A percentile compares a stretch with the other conserved stretches of the same genome.
phyloP scores from a whole-genome alignment of 2,329 filamentous ascomycete species.

The Verticillium nonalfalfae region DNA sequence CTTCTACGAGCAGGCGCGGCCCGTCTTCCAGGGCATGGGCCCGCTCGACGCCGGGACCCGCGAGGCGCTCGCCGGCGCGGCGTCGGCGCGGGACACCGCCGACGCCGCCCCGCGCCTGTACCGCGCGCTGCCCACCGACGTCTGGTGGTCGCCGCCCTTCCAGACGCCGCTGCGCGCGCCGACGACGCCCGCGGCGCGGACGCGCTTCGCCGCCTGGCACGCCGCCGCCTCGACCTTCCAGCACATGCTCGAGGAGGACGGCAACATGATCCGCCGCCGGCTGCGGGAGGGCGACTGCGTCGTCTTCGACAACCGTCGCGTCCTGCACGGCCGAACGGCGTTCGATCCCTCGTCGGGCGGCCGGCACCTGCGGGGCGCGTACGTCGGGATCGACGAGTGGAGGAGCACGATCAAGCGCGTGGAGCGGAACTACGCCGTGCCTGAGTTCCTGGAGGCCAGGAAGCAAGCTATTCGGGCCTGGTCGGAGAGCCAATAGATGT shows the following conservation, averaged over 20 bases:
- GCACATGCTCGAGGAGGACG: constrained; percentile 45
- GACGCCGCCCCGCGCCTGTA: too few relatives aligned
- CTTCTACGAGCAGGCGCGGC: constrained; percentile 53
- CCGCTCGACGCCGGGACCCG: constrained; percentile 9
- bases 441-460: background rate
- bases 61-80: too few relatives aligned
- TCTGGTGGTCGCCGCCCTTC: constrained; percentile 73
- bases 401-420: constrained; percentile 18
- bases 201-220: constrained; percentile 33
- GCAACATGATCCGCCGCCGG: constrained; percentile 62
- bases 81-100: too few relatives aligned
- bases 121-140: constrained; percentile 13
- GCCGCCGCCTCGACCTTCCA: constrained; percentile 50
- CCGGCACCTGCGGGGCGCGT: constrained; percentile 81
- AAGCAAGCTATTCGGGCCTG: background rate
- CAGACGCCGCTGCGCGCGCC: constrained; percentile 48
- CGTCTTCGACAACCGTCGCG: constrained; percentile 82
- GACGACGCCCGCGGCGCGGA: constrained; percentile 3
- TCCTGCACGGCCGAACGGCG: constrained; percentile 74
- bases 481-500: background rate
- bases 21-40: constrained; percentile 38
- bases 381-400: constrained; percentile 55
- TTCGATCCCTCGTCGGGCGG: constrained; percentile 65
- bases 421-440: background rate
- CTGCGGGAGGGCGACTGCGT: constrained; percentile 80